Evolutionary conservation across 2,329 filamentous ascomycete species (phyloP).

Genomic region (Cryphonectria radicalis): DNA sequence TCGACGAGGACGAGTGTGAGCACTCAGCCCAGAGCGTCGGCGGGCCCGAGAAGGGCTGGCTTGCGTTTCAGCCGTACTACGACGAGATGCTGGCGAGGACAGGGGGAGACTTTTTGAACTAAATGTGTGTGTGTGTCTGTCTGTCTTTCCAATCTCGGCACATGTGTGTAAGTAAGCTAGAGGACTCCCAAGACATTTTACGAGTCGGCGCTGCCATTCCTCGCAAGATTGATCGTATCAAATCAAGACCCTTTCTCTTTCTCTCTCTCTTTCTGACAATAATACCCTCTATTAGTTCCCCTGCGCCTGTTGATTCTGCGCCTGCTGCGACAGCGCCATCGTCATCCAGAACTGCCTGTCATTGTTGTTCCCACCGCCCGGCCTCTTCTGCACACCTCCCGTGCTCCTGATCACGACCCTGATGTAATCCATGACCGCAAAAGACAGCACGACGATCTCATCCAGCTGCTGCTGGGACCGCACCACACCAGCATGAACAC

Average conservation of each 20-base stretch:
- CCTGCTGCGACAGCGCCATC: constrained; percentile 2
- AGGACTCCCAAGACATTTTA: background rate
- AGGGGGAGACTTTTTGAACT: constrained; percentile 51
- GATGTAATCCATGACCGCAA: constrained; percentile 11
- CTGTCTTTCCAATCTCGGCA: background rate
- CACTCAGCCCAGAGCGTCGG: constrained; percentile 39
- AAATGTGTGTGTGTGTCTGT: background rate
- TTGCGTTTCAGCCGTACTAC: constrained; percentile 58
- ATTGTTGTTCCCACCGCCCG: background rate
- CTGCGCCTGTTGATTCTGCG: constrained; percentile 12
- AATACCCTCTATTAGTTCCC: background rate
- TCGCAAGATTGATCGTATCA: too few relatives aligned
- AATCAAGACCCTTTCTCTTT: background rate
- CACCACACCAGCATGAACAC: background rate
- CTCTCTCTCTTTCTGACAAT: background rate
- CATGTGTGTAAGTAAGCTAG: background rate
- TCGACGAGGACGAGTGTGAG: constrained; percentile 43
- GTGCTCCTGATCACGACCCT: constrained; percentile 5
- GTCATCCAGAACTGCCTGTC: constrained; percentile 8
- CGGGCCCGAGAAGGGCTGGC: constrained; percentile 55
- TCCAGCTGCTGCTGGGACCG: constrained; percentile 10
- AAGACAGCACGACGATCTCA: constrained; percentile 6
- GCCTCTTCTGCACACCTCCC: constrained; percentile 6
- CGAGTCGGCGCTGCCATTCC: background rate
- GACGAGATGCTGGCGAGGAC: constrained; percentile 57